Percentiles rank a stretch among this genome's conserved stretches.
Evolutionary conservation across 1,139 yeast genomes (phyloP).

Genomic region (Kodamaea arcana): DNA sequence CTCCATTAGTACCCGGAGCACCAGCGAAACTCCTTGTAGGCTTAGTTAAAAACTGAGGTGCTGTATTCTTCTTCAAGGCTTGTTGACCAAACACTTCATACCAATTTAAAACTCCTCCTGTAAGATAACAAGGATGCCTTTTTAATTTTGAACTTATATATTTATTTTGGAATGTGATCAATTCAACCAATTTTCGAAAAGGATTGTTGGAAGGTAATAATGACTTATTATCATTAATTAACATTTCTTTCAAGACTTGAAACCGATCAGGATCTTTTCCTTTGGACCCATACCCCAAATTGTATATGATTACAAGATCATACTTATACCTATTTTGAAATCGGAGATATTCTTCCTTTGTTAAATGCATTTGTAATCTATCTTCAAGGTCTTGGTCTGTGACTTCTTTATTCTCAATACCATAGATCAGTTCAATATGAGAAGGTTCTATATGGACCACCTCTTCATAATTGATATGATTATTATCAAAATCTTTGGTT

Average conservation of each 20-base stretch:
- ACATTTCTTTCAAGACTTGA: slow-evolving; percentile 19
- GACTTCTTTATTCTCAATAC: slow-evolving; percentile 24
- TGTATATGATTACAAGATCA: slow-evolving; percentile 63
- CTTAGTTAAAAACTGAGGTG: slow-evolving; percentile 13
- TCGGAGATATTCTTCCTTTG: slow-evolving; percentile 47
- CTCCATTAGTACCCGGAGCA: slow-evolving; percentile 15
- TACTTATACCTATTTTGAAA: slow-evolving; percentile 53
- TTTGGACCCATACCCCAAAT: slow-evolving; percentile 30
- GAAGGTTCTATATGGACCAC: slow-evolving; percentile 72
- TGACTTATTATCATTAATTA: slow-evolving; percentile 15
- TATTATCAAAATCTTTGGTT: slow-evolving; percentile 50
- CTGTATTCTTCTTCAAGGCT: slow-evolving; percentile 19
- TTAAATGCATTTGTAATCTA: slow-evolving; percentile 49
- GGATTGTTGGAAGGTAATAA: slow-evolving; percentile 32
- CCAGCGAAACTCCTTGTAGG: slow-evolving; percentile 24
- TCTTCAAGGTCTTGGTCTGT: slow-evolving; percentile 61
- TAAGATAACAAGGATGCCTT: slow-evolving; percentile 31
- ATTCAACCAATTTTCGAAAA: slow-evolving; percentile 47
- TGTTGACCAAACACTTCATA: slow-evolving; percentile 28
- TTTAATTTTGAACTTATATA: slow-evolving; percentile 34
- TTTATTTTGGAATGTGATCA: slow-evolving; percentile 42
- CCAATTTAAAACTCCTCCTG: slow-evolving; percentile 45
- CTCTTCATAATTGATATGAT: slow-evolving; percentile 55
- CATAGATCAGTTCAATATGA: slow-evolving; percentile 24
- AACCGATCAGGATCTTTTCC: slow-evolving; percentile 23